Base-by-base conservation (phyloP, 2,329 filamentous ascomycete species). In the Penicillium occitanis region DNA sequence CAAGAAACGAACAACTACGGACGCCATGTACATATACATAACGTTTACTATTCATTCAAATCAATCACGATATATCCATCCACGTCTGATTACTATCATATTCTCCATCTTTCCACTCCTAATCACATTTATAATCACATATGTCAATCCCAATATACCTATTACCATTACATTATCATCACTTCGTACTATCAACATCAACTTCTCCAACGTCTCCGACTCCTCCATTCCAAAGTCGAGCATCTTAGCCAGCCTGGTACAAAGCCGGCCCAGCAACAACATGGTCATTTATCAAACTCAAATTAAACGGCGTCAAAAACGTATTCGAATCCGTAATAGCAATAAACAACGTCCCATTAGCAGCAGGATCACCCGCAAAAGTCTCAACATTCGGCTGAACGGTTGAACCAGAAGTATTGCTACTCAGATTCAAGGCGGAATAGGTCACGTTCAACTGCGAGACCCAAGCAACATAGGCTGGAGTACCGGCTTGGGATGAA, bases 281-380 rank as follows among this genome's bases (percentile, higher is more conserved):
- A 71, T 93, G 90, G 0, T 90, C 87, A 69, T 95, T 94, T 22
- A 94, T 82, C 82, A 86, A 83, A 28, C 82, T 86, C 67, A 94
- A 66, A 73, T 95, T 95, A 77, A 91, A 94, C 0, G 91, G 89
- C 7, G 91, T 93, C 2, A 93, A 83, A 68, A 82, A 87, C 0
- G 88, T 70, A 69, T 93, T 85, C 0, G 76, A 74, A 71, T 94
- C 91, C 0, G 91, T 94, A 11, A 96, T 74, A 0, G 88, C 90
- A 57, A 96, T 80, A 74, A 94, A 95, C 78, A 93, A 90, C 3
- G 92, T 95, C 0, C 86, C 90, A 70, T 95, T 95, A 61, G 91
- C 82, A 1, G 86, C 86, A 0, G 88, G 88, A 64, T 93, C 88
- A 0, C 87, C 86, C 66, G 84, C 81, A 73, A 84, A 95, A 0